A percentile compares a stretch with the other conserved stretches of the same genome.
Evolutionary conservation across 352 stramenopile genomes (phyloP).

Genomic region (Pelagophyceae sp.): DNA sequence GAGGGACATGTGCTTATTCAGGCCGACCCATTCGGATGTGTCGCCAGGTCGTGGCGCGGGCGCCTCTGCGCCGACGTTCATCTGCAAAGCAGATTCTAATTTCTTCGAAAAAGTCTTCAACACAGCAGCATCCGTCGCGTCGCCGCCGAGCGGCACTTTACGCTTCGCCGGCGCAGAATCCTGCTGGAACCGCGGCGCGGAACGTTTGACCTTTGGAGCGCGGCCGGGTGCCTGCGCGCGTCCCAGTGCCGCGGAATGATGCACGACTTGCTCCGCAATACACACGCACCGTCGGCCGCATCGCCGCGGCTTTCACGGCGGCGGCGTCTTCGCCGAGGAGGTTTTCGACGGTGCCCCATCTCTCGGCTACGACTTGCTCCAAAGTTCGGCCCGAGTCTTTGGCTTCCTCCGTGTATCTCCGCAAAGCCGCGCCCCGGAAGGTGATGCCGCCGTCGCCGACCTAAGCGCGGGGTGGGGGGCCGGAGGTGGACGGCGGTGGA

Average conservation of each 20-base stretch:
- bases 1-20: not conserved
- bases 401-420: not conserved
- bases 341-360: not conserved
- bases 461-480: no score
- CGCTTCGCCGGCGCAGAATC: no score
- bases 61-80: not conserved
- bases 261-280: no score
- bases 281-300: not conserved
- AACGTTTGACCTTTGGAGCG: no score
- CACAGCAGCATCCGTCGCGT: not conserved
- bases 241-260: no score
- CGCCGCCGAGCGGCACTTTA: not conserved
- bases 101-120: not conserved
- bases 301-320: not conserved
- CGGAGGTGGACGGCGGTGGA: no score
- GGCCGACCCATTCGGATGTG: not conserved
- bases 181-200: no score
- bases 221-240: no score
- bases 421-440: not conserved
- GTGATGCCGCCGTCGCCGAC: not conserved
- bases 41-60: not conserved
- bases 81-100: not conserved
- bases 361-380: not conserved
- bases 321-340: not conserved
- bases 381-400: not conserved